These are phyloP conservation scores for Vicia sativa DNA, from an alignment of 306 rosid genomes.

Conservation along the genomic window DNA sequence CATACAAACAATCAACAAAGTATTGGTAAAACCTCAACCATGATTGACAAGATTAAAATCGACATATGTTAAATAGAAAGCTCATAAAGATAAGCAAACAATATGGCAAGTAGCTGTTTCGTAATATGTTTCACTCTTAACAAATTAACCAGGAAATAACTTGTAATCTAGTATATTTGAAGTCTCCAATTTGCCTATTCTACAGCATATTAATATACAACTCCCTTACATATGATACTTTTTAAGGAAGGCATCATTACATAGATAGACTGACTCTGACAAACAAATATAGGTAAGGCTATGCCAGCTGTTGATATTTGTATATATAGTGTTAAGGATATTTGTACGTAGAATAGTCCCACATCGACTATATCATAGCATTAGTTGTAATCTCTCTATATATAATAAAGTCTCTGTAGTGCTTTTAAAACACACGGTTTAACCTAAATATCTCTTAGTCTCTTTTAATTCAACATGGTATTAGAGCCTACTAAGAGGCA, in stretches of 20 bases:
- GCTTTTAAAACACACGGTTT: too few species aligned
- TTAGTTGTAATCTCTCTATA: too few species aligned
- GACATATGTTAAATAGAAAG: not conserved
- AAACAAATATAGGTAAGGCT: not conserved
- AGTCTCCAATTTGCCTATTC: not conserved
- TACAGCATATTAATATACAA: not conserved
- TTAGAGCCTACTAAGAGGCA: too few species aligned
- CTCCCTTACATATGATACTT: not conserved
- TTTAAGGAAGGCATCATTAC: not conserved
- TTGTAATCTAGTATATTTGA: not conserved
- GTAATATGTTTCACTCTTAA: not conserved
- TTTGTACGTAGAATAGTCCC: too few species aligned
- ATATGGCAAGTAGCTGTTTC: conserved; percentile 1
- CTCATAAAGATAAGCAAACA: not conserved
- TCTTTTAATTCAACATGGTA: too few species aligned
- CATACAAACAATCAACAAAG: conserved; percentile 10
- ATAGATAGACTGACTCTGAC: not conserved
- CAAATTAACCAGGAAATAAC: conserved; percentile 1
- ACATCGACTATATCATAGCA: too few species aligned
- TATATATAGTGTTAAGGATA: too few species aligned
- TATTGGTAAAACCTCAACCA: not conserved
- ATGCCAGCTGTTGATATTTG: too few species aligned
- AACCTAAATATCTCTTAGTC: too few species aligned
- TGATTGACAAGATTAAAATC: conserved; percentile 4
- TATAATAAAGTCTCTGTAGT: too few species aligned